Conservation (phyloP, 768 basidiomycete species). For the Kwoniella sp. region DNA sequence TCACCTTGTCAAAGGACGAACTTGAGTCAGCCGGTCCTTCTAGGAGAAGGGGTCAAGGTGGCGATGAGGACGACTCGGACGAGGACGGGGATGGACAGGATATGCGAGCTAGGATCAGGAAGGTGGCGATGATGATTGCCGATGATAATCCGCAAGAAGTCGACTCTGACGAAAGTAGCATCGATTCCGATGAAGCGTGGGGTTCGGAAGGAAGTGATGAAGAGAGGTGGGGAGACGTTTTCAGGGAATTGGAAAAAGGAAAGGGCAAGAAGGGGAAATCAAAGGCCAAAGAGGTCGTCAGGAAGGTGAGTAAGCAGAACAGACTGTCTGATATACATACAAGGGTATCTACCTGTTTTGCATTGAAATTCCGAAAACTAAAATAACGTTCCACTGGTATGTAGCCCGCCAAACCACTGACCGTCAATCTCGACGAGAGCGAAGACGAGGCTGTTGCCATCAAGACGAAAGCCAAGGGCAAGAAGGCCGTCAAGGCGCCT, state of each 20-base stretch:
- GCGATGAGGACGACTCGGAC: slow-evolving; percentile 51
- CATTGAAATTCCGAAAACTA: no score
- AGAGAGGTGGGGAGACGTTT: slow-evolving; percentile 54
- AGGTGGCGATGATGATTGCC: slow-evolving; percentile 54
- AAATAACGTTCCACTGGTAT: no score
- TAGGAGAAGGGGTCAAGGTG: slow-evolving; percentile 2
- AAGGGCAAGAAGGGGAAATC: slow-evolving; percentile 40
- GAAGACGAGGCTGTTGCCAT: slow-evolving; percentile 60
- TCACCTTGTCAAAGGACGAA: slow-evolving; percentile 40
- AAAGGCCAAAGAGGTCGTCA: slow-evolving; percentile 42
- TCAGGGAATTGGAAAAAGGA: slow-evolving; percentile 46
- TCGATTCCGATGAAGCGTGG: slow-evolving; percentile 57
- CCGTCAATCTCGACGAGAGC: slow-evolving; percentile 59
- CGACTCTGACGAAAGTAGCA: slow-evolving; percentile 52
- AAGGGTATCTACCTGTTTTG: no score
- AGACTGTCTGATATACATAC: no score
- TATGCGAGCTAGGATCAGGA: slow-evolving; percentile 51
- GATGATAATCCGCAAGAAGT: slow-evolving; percentile 46
- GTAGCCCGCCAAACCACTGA: slow-evolving; percentile 45
- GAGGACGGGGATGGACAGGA: slow-evolving; percentile 52
- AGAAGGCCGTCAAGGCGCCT: slow-evolving; percentile 44
- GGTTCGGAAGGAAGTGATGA: slow-evolving; percentile 56
- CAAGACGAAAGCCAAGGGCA: slow-evolving; percentile 12
- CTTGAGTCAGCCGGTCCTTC: slow-evolving; percentile 29
- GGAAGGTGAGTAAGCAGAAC: slow-evolving; percentile 32